Evolutionary conservation across 768 basidiomycete species (phyloP), one percentile per base, ranked within the genome.

Genomic region (Cubamyces sp.): DNA sequence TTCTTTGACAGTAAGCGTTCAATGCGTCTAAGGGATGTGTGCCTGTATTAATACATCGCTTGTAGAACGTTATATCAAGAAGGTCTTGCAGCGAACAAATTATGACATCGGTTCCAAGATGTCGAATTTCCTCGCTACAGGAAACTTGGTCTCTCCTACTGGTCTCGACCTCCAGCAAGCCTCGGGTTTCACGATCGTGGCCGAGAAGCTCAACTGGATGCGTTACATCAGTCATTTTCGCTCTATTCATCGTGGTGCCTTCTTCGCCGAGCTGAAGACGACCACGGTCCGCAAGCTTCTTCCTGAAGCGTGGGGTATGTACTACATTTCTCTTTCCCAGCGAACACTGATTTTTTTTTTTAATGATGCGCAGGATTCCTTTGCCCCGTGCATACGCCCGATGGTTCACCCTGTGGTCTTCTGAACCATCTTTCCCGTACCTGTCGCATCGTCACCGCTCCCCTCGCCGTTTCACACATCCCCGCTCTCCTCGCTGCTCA

Each of bases 161-260:
- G 97, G 97, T 62, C 87, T 99, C 57, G 97, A 98, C 76, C 79
- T 99, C 16, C 96, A 98, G 74, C 97, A 99, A 75, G 90, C 96
- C 0, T 90, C 95, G 18, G 97, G 97, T n/a, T 98, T 96, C 76
- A 98, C 97, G 1, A 97, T 99, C 68, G 91, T 98, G 37, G 97
- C 96, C 5, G 97, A 99, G 79, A 98, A 98, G 76, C 82, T 99
- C 62, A 99, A 99, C 75, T 99, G 97, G 87, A 89, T 92, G 68
- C 94, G 97, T 40, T 99, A 98, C 75, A 94, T 99, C 75, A 92
- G 91, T 71, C 97, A 99, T 78, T 99, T 99, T 81, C 84, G 97
- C 60, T 97, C 92, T 74, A 94, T 99, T 30, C 97, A 99, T 77
- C 92, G 97, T 77, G 97, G 97, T 74, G 95, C 97, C 40, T 99